Percentiles rank a stretch among this genome's conserved stretches.
phyloP scores from a whole-genome alignment of 768 basidiomycete species.

The Inosperma sp. region DNA sequence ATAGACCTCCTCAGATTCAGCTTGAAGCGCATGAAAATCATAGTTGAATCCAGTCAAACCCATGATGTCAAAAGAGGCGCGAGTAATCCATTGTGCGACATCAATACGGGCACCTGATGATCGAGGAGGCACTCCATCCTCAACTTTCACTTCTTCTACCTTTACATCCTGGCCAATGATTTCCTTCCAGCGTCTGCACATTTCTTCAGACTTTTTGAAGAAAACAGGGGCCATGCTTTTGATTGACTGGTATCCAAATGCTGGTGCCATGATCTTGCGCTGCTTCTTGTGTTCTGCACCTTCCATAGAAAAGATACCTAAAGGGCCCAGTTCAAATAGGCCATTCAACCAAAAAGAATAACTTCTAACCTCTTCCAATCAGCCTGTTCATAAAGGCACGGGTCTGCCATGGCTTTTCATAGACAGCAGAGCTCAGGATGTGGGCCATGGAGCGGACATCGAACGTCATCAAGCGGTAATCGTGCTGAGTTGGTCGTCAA shows the following conservation, averaged over 20 bases:
- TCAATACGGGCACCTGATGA: conserved; percentile 34
- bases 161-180: conserved; percentile 20
- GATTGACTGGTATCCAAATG: conserved; percentile 44
- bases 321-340: not conserved
- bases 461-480: conserved; percentile 50
- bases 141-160: conserved; percentile 4
- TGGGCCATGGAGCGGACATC: conserved; percentile 47
- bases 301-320: conserved; percentile 52
- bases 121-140: conserved; percentile 10
- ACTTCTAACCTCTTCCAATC: conserved; percentile 42
- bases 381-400: conserved; percentile 42
- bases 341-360: not conserved
- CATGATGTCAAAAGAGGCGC: conserved; percentile 60
- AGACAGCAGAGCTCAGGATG: conserved; percentile 43
- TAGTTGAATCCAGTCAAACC: conserved; percentile 56
- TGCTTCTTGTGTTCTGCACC: conserved; percentile 44
- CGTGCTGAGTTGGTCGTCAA: conserved; percentile 34
- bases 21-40: conserved; percentile 44
- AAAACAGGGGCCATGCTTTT: conserved; percentile 45
- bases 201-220: conserved; percentile 47
- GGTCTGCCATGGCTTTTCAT: conserved; percentile 57
- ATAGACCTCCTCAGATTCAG: conserved; percentile 47
- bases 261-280: conserved; percentile 47
- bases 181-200: conserved; percentile 41
- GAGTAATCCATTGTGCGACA: conserved; percentile 53